Conservation (phyloP, 371 early-diverging fungal species). For the Gilbertella persicaria region DNA sequence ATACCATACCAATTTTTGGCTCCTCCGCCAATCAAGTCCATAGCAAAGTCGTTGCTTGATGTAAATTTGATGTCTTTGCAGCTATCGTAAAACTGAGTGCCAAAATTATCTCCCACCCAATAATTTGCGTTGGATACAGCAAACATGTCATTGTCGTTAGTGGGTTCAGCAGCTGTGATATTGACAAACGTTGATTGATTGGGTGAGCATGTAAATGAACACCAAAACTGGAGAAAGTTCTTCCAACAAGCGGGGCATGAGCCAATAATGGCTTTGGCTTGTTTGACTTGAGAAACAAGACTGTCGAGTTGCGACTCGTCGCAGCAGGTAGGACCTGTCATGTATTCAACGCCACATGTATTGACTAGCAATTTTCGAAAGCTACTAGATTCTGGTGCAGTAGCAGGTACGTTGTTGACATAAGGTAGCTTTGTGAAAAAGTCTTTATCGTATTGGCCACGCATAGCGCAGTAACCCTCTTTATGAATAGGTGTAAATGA, state of each 20-base stretch:
- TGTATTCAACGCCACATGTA: slow-evolving; percentile 61
- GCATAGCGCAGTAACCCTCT: slow-evolving; percentile 66
- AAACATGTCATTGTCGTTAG: slow-evolving; percentile 18
- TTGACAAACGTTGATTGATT: slow-evolving; percentile 74
- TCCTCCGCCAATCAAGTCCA: slow-evolving; percentile 79
- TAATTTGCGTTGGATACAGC: slow-evolving; percentile 59
- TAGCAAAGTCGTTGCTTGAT: slow-evolving; percentile 66
- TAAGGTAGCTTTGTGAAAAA: slow-evolving; percentile 47
- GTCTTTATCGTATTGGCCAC: slow-evolving; percentile 55
- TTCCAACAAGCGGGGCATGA: slow-evolving; percentile 81
- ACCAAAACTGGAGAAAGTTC: slow-evolving; percentile 74
- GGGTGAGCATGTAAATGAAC: slow-evolving; percentile 73
- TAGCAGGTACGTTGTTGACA: slow-evolving; percentile 52
- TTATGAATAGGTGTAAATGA: slow-evolving; percentile 39
- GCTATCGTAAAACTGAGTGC: slow-evolving; percentile 66
- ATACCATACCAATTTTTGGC: slow-evolving; percentile 71
- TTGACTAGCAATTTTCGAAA: slow-evolving; percentile 55
- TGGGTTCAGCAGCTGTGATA: slow-evolving; percentile 38
- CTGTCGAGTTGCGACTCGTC: slow-evolving; percentile 58
- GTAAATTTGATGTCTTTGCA: slow-evolving; percentile 80
- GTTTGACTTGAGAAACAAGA: slow-evolving; percentile 53
- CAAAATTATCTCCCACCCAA: slow-evolving; percentile 64
- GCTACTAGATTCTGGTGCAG: slow-evolving; percentile 39
- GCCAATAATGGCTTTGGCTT: slow-evolving; percentile 59
- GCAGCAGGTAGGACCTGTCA: slow-evolving; percentile 64